Evolutionary conservation across 2,329 filamentous ascomycete genomes (phyloP).

Genomic region (Phaeomoniella chlamydospora): DNA sequence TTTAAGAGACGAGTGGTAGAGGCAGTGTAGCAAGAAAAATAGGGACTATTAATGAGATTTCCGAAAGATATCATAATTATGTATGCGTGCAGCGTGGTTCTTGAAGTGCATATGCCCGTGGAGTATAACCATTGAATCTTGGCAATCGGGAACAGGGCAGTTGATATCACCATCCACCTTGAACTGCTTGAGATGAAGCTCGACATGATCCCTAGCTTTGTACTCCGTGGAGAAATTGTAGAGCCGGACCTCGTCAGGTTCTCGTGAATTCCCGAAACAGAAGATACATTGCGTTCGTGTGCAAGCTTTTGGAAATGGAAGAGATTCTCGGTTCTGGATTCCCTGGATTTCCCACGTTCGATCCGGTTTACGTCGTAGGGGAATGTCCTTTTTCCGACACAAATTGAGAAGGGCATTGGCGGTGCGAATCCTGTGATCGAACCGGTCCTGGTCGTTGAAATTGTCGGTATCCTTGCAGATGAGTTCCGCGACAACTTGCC

Average conservation of each 20-base stretch:
- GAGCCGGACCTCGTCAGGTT: constrained; percentile 3
- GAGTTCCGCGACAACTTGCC: constrained; percentile 3
- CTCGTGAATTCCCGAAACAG: constrained; percentile 4
- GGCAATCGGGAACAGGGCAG: constrained; percentile 3
- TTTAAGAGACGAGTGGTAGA: no score
- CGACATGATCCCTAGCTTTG: constrained; percentile 4
- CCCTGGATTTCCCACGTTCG: constrained; percentile 2
- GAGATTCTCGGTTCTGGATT: neutral
- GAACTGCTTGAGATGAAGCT: constrained; percentile 3
- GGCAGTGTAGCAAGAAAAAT: no score
- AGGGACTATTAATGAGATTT: no score
- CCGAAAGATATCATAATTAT: constrained; percentile 5
- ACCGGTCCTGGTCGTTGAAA: constrained; percentile 3
- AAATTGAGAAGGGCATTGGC: constrained; percentile 3
- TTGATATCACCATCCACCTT: constrained; percentile 1
- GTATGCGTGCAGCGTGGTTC: constrained; percentile 3
- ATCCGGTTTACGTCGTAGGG: constrained; percentile 3
- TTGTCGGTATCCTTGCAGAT: constrained; percentile 3
- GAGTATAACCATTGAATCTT: constrained; percentile 2
- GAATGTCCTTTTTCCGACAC: constrained; percentile 3
- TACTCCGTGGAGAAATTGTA: constrained; percentile 3
- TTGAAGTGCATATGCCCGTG: constrained; percentile 4
- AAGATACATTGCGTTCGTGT: constrained; percentile 4
- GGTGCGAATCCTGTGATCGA: constrained; percentile 3
- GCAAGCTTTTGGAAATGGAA: constrained; percentile 3